A percentile compares a stretch with the other conserved stretches of the same genome.
Conservation (phyloP, 2,329 filamentous ascomycete genomes). For the Huntiella decipiens region DNA sequence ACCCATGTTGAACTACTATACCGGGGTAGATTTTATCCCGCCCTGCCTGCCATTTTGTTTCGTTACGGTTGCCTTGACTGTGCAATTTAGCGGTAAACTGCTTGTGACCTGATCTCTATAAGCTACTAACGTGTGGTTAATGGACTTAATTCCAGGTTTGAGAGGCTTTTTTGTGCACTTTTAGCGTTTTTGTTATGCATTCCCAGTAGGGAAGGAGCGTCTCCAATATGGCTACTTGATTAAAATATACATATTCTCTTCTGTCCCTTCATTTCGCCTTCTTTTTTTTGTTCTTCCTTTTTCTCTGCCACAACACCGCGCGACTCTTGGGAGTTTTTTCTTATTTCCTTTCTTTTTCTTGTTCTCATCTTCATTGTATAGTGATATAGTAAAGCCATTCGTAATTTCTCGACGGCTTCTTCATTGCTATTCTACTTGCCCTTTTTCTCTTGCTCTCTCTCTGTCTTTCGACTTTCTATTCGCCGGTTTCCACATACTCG, state of each 20-base stretch:
- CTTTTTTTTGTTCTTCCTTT: slow-evolving; percentile 4
- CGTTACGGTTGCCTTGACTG: too few species aligned
- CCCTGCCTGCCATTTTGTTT: too few species aligned
- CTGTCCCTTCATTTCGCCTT: slow-evolving; percentile 3
- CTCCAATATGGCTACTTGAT: neutral
- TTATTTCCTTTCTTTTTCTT: slow-evolving; percentile 7
- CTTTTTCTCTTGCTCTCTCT: neutral
- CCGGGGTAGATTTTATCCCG: too few species aligned
- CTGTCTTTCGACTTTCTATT: neutral
- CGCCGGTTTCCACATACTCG: neutral
- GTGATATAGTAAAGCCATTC: neutral
- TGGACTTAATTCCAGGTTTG: neutral
- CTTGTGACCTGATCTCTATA: too few species aligned
- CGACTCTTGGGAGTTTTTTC: slow-evolving; percentile 4
- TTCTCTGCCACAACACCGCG: neutral
- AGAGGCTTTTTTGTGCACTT: neutral
- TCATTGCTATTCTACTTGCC: neutral
- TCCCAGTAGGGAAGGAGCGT: neutral
- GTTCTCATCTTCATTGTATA: slow-evolving; percentile 12
- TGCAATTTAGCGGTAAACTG: too few species aligned
- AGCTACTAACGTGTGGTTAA: too few species aligned
- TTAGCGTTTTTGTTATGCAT: neutral
- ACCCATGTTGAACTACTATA: too few species aligned
- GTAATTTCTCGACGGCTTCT: neutral
- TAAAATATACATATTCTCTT: neutral